Conservation (phyloP, 75 land plant genomes). For the Selaginella tamariscina region DNA sequence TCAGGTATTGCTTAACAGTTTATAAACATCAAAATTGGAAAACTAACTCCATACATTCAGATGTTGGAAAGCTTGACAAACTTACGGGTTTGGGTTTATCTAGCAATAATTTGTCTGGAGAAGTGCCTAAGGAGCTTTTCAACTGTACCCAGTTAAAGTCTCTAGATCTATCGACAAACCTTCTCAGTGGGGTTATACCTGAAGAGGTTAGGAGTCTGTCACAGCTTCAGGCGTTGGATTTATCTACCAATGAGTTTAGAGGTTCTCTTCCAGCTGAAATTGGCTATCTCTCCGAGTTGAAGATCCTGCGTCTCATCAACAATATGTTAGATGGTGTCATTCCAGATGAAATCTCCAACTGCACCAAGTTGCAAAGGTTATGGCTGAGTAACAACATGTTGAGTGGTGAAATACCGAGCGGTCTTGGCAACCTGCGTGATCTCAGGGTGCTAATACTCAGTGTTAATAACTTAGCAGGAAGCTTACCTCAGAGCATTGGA, state of each 20-base stretch:
- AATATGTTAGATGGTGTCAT: neutral
- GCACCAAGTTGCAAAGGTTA: neutral
- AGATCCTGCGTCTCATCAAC: neutral
- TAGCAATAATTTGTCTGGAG: constrained; percentile 53
- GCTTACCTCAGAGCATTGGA: neutral
- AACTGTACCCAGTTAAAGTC: no score
- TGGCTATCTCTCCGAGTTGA: neutral
- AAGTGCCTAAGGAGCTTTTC: constrained; percentile 30
- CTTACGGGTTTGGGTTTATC: constrained; percentile 21
- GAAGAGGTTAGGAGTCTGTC: constrained; percentile 32
- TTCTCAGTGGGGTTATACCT: constrained; percentile 47
- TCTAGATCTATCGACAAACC: constrained; percentile 49
- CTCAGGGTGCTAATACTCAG: constrained; percentile 7
- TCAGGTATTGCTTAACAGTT: neutral
- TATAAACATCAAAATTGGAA: neutral
- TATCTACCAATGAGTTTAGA: constrained; percentile 43
- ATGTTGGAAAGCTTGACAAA: neutral
- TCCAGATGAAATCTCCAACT: constrained; percentile 8
- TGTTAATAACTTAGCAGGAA: neutral
- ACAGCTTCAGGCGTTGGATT: constrained; percentile 47
- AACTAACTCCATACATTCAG: neutral
- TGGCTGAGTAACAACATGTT: neutral
- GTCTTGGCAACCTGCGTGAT: neutral
- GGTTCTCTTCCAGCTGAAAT: constrained; percentile 33
- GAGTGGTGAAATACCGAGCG: constrained; percentile 10